A percentile compares a stretch with the other conserved stretches of the same genome.
Evolutionary conservation across 1,139 yeast species (phyloP).

Genomic region (Debaryomycetaceae sp.): DNA sequence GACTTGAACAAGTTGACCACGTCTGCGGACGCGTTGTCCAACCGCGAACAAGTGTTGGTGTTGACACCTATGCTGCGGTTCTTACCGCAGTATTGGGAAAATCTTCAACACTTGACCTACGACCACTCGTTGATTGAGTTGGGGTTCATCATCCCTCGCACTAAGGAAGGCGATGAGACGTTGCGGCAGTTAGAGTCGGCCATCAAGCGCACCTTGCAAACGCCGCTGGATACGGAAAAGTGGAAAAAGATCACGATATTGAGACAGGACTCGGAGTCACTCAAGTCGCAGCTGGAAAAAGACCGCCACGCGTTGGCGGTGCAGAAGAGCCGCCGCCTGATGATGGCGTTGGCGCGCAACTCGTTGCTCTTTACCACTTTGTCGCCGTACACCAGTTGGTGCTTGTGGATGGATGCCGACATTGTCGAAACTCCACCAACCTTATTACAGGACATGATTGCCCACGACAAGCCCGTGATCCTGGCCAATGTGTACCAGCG

Average conservation of each 20-base stretch:
- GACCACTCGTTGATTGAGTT: constrained; percentile 82
- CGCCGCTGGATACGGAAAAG: constrained; percentile 54
- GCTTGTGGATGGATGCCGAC: constrained; percentile 93
- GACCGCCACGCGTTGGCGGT: constrained; percentile 68
- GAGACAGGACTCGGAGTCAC: constrained; percentile 83
- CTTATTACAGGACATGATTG: constrained; percentile 81
- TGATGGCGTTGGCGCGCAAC: constrained; percentile 93
- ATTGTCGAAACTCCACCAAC: constrained; percentile 82
- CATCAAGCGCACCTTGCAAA: constrained; percentile 38
- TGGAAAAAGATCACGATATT: constrained; percentile 80
- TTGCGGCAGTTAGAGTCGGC: constrained; percentile 66
- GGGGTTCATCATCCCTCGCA: constrained; percentile 88
- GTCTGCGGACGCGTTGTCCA: constrained; percentile 62
- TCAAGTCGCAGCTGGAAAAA: constrained; percentile 65
- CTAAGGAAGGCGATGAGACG: constrained; percentile 74
- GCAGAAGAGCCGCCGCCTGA: constrained; percentile 85
- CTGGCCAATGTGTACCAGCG: constrained; percentile 94
- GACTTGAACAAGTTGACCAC: constrained; percentile 74
- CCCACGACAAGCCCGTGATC: constrained; percentile 79
- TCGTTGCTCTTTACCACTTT: constrained; percentile 85
- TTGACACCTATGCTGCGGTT: constrained; percentile 88
- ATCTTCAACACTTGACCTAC: constrained; percentile 65
- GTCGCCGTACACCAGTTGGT: constrained; percentile 90
- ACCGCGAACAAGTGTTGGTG: constrained; percentile 76
- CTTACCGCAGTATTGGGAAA: constrained; percentile 82